phyloP scores from a whole-genome alignment of 106 monocot species.

The Dioscorea alata region DNA sequence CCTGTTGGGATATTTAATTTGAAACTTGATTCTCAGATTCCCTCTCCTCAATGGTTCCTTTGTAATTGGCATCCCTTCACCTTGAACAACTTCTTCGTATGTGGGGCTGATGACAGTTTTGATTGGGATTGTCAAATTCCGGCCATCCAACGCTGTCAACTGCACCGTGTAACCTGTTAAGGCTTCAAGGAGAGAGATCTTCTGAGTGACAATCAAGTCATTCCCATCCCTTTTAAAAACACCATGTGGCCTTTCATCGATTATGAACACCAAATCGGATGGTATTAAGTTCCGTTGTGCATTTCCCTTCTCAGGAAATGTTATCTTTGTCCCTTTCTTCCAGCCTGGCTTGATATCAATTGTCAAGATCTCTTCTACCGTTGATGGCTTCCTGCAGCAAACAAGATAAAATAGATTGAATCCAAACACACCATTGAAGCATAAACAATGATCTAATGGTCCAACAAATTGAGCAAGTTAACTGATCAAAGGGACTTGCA shows the following conservation, averaged over 20 bases:
- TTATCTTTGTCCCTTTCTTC: conserved; percentile 82
- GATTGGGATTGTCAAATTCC: conserved; percentile 35
- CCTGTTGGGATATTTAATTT: conserved; percentile 45
- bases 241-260: conserved; percentile 60
- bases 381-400: conserved; percentile 35
- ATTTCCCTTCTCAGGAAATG: conserved; percentile 46
- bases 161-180: conserved; percentile 56
- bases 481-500: no score
- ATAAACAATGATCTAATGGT: no score
- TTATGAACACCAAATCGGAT: conserved; percentile 62
- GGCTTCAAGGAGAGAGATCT: conserved; percentile 52
- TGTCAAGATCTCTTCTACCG: conserved; percentile 52
- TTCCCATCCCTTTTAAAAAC: conserved; percentile 61
- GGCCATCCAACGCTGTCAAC: conserved; percentile 46
- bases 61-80: conserved; percentile 69
- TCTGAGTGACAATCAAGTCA: conserved; percentile 47
- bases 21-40: conserved; percentile 44
- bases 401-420: background rate
- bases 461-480: no score
- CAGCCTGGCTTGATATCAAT: conserved; percentile 74
- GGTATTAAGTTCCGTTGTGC: conserved; percentile 40
- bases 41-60: conserved; percentile 58
- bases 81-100: conserved; percentile 43
- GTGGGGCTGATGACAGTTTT: conserved; percentile 32
- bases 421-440: no score